These are phyloP conservation scores for Sphaceloma murrayae DNA, from an alignment of 2,329 filamentous ascomycete genomes.

Conservation along the genomic window DNA sequence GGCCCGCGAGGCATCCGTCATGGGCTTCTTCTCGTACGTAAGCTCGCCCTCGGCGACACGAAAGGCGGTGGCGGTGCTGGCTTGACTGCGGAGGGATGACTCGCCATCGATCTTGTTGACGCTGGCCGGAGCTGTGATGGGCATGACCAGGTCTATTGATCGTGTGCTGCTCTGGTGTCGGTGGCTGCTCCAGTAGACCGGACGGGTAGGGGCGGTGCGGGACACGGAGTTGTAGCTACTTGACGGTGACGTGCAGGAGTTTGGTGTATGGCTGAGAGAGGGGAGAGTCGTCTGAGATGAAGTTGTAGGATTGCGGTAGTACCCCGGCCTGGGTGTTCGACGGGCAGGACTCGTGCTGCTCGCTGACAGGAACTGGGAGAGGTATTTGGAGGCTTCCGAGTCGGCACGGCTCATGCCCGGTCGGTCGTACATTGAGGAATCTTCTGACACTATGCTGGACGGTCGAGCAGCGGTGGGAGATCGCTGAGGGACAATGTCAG, in stretches of 20 bases:
- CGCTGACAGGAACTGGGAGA: constrained; percentile 34
- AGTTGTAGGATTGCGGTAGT: constrained; percentile 28
- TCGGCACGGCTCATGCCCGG: constrained; percentile 21
- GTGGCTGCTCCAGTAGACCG: constrained; percentile 28
- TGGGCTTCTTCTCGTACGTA: constrained; percentile 23
- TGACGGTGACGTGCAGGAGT: constrained; percentile 33
- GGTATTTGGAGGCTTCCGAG: constrained; percentile 34
- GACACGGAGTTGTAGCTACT: constrained; percentile 16
- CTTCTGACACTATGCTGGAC: constrained; percentile 30
- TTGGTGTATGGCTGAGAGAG: constrained; percentile 40
- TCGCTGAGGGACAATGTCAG: constrained; percentile 39
- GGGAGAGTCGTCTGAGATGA: constrained; percentile 20
- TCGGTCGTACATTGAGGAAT: constrained; percentile 22
- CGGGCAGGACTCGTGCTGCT: constrained; percentile 22
- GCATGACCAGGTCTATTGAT: constrained; percentile 37
- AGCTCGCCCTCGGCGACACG: constrained; percentile 25
- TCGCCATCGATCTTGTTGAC: constrained; percentile 19
- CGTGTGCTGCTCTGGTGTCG: constrained; percentile 32
- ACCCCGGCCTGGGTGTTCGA: constrained; percentile 27
- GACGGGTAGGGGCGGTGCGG: constrained; percentile 7
- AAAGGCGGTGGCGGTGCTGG: constrained; percentile 26
- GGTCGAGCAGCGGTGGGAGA: constrained; percentile 36
- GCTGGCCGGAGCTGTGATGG: constrained; percentile 29
- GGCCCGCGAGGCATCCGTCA: constrained; percentile 13
- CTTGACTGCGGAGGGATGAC: constrained; percentile 27